Evolutionary conservation across 2,329 filamentous ascomycete species (phyloP).

Genomic region (Botryotinia calthae): DNA sequence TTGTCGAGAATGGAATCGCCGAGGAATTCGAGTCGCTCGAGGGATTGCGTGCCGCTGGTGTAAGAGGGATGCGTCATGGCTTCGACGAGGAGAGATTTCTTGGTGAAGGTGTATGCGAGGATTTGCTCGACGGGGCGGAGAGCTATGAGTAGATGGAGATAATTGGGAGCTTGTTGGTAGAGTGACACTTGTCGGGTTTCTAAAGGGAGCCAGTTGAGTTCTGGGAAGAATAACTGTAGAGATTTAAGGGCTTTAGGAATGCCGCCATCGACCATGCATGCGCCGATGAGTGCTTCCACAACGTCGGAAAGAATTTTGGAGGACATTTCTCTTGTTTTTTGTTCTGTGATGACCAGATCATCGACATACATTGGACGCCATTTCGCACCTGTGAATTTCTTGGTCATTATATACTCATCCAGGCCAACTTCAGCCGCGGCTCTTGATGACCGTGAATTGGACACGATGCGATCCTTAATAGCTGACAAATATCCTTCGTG

Average conservation of each 20-base stretch:
- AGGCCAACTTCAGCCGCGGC: constrained; percentile 63
- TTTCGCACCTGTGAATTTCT: constrained; percentile 63
- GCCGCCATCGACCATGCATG: constrained; percentile 67
- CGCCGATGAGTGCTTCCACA: constrained; percentile 80
- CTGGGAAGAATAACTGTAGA: constrained; percentile 63
- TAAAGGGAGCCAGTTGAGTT: constrained; percentile 54
- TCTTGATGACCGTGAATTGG: constrained; percentile 69
- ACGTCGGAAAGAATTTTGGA: constrained; percentile 85
- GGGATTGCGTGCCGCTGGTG: constrained; percentile 46
- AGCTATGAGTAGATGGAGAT: constrained; percentile 41
- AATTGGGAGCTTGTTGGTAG: constrained; percentile 43
- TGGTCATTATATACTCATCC: constrained; percentile 69
- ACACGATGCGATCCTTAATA: constrained; percentile 67
- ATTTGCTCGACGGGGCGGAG: constrained; percentile 56
- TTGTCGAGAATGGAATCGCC: constrained; percentile 84
- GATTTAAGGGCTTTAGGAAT: constrained; percentile 60
- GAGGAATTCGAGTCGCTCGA: constrained; percentile 81
- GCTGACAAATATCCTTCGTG: constrained; percentile 74
- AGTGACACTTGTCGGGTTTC: constrained; percentile 45
- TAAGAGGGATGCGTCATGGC: constrained; percentile 75
- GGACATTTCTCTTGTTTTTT: constrained; percentile 47
- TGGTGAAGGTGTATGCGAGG: constrained; percentile 68
- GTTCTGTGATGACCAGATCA: constrained; percentile 38
- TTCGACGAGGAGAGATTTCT: constrained; percentile 68
- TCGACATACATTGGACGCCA: constrained; percentile 68